Evolutionary conservation across 2,329 filamentous ascomycete species (phyloP).

Genomic region (Nemania sp.): DNA sequence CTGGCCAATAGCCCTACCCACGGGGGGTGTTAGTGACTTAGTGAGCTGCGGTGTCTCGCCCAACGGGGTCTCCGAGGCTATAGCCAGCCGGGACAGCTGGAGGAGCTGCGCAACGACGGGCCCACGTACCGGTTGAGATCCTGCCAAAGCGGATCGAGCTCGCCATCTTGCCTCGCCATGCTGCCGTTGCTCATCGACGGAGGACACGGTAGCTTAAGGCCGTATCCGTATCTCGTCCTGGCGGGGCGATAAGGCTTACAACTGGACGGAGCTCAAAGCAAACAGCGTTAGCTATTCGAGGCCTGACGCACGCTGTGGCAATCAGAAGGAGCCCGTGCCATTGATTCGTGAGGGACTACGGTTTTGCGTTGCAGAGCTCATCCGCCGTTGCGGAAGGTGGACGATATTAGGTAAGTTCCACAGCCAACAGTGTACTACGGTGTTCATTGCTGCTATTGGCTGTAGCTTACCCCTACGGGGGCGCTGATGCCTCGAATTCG

Average conservation of each 20-base stretch:
- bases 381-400: slow-evolving; percentile 8
- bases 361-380: too few relatives aligned
- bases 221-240: slow-evolving; percentile 22
- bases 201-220: slow-evolving; percentile 32
- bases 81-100: background rate
- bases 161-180: slow-evolving; percentile 50
- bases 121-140: slow-evolving; percentile 71
- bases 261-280: slow-evolving; percentile 11
- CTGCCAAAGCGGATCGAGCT: slow-evolving; percentile 69
- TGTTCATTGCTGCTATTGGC: too few relatives aligned
- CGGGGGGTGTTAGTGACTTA: slow-evolving; percentile 40
- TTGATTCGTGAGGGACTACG: slow-evolving; percentile 18
- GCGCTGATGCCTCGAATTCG: too few relatives aligned
- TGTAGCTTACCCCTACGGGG: too few relatives aligned
- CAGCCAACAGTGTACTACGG: too few relatives aligned
- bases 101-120: background rate
- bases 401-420: slow-evolving; percentile 19
- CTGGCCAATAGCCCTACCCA: slow-evolving; percentile 69
- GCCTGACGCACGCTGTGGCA: slow-evolving; percentile 24
- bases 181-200: slow-evolving; percentile 22
- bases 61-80: slow-evolving; percentile 16
- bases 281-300: slow-evolving; percentile 29
- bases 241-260: slow-evolving; percentile 15
- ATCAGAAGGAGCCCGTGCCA: slow-evolving; percentile 16
- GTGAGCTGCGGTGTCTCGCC: slow-evolving; percentile 23